Evolutionary conservation across 495 filamentous ascomycete genomes (phyloP).

Genomic region (Hypoxylon rickii): DNA sequence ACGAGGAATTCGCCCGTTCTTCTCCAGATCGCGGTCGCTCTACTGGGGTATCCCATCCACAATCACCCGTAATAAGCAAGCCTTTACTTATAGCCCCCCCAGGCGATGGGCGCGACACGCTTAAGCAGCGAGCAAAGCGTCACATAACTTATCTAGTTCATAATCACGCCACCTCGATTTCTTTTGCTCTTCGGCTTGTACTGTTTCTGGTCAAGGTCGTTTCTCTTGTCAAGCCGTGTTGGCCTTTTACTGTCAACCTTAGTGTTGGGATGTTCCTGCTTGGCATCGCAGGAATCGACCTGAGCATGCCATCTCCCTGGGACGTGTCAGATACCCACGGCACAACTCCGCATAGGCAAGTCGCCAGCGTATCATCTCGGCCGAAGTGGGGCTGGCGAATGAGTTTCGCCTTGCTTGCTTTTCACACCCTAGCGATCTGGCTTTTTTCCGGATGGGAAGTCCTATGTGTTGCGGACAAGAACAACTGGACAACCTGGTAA

Average conservation of each 20-base stretch:
- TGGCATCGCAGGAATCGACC: conserved; percentile 45
- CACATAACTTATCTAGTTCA: conserved; percentile 22
- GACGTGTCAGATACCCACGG: conserved; percentile 17
- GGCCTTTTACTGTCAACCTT: conserved; percentile 48
- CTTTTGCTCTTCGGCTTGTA: conserved; percentile 38
- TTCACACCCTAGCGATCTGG: conserved; percentile 49
- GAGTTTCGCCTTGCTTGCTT: conserved; percentile 40
- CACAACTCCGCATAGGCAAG: conserved; percentile 8
- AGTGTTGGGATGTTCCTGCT: conserved; percentile 42
- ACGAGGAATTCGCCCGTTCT: conserved; percentile 37
- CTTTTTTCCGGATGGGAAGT: conserved; percentile 39
- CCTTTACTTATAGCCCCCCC: conserved; percentile 66
- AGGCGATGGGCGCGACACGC: conserved; percentile 41
- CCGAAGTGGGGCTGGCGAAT: conserved; percentile 44
- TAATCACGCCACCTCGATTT: conserved; percentile 25
- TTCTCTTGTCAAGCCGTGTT: conserved; percentile 48
- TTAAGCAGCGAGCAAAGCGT: conserved; percentile 43
- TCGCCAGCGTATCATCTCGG: conserved; percentile 9
- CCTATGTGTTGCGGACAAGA: conserved; percentile 42
- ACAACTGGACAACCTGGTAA: conserved; percentile 46
- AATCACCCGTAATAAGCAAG: conserved; percentile 42
- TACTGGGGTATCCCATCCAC: conserved; percentile 31
- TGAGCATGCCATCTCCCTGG: conserved; percentile 33
- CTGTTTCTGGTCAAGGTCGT: conserved; percentile 47
- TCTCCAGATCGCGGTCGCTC: conserved; percentile 20